Percentiles rank a stretch among this genome's conserved stretches.
These are phyloP conservation scores for Melastoma candidum DNA, from an alignment of 441 rosid genomes.

Conservation along the genomic window DNA sequence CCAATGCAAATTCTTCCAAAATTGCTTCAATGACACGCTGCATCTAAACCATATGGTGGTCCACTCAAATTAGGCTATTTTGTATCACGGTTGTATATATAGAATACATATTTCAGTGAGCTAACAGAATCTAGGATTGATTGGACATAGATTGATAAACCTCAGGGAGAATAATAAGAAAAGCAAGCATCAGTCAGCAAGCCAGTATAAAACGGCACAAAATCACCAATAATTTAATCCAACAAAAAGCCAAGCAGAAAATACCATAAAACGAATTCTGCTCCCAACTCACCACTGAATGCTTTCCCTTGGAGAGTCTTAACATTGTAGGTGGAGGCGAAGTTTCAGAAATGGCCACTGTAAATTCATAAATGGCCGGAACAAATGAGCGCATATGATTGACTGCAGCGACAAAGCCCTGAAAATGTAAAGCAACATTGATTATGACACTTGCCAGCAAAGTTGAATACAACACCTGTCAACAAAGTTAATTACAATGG, in stretches of 20 bases:
- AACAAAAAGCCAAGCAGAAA: neutral
- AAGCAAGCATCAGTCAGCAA: too few species aligned
- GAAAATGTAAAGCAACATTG: constrained; percentile 18
- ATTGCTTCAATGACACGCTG: too few species aligned
- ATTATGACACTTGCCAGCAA: neutral
- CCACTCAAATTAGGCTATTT: too few species aligned
- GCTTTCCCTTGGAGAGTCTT: constrained; percentile 79
- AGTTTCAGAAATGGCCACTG: constrained; percentile 77
- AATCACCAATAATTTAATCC: too few species aligned
- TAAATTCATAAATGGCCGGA: constrained; percentile 88
- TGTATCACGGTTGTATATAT: too few species aligned
- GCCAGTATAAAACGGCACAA: too few species aligned
- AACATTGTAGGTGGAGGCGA: constrained; percentile 86
- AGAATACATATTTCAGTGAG: too few species aligned
- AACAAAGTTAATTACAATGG: neutral
- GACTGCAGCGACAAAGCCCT: constrained; percentile 98
- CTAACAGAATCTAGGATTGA: too few species aligned
- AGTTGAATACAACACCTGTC: neutral
- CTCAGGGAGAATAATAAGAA: too few species aligned
- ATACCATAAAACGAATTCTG: neutral
- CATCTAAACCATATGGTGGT: too few species aligned
- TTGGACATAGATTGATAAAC: too few species aligned
- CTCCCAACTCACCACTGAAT: constrained; percentile 76
- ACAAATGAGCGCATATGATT: constrained; percentile 92
- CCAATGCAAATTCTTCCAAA: too few species aligned